phyloP scores from a whole-genome alignment of 257 asterid species.

The Solanum ossicruentum region DNA sequence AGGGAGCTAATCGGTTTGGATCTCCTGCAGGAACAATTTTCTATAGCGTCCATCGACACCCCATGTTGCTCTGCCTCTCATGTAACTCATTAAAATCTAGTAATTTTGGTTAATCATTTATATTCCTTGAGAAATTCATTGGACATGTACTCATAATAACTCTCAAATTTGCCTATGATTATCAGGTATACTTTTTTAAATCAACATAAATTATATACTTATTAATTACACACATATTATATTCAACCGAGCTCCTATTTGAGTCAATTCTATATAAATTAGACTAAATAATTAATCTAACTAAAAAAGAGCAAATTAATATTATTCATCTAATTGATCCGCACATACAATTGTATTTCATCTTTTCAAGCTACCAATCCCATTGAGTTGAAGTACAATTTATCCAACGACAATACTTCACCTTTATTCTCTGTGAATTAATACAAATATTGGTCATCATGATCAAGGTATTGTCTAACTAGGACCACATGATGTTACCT shows the following conservation, averaged over 20 bases:
- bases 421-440: not conserved
- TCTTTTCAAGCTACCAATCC: not conserved
- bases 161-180: too few relatives aligned
- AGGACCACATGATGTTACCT: not conserved
- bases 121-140: not conserved
- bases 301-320: not conserved
- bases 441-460: not conserved
- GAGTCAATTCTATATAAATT: not conserved
- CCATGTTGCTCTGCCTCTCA: too few relatives aligned
- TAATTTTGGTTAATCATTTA: not conserved
- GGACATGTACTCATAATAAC: not conserved
- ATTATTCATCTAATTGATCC: not conserved
- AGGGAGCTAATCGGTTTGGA: too few relatives aligned
- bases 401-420: not conserved
- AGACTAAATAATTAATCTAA: not conserved
- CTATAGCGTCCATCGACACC: too few relatives aligned
- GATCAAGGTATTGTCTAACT: not conserved
- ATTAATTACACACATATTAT: too few relatives aligned
- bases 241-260: not conserved
- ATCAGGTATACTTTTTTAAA: too few relatives aligned
- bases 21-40: too few relatives aligned
- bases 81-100: too few relatives aligned
- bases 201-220: too few relatives aligned
- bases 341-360: too few relatives aligned
- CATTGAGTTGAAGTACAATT: not conserved